These are phyloP conservation scores for Monilinia polystroma DNA, from an alignment of 2,329 filamentous ascomycete genomes.

Conservation along the genomic window DNA sequence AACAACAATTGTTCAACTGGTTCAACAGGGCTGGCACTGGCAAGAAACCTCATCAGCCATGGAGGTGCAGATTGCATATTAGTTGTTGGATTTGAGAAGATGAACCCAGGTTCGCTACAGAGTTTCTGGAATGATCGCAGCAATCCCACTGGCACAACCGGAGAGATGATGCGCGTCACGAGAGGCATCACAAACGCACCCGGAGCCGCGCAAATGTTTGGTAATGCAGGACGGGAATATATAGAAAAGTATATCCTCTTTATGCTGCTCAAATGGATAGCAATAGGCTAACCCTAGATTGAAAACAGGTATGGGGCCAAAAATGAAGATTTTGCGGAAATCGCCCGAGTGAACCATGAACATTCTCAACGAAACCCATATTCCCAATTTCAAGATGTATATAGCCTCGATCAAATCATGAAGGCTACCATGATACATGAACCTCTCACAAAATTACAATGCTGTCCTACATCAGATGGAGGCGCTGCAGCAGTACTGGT, in stretches of 20 bases:
- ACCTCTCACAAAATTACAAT: conserved; percentile 96
- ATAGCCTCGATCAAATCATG: conserved; percentile 80
- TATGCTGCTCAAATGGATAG: neutral
- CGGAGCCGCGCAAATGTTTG: conserved; percentile 89
- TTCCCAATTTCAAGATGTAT: conserved; percentile 94
- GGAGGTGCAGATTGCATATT: conserved; percentile 85
- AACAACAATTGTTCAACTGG: conserved; percentile 99
- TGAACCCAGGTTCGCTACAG: conserved; percentile 87
- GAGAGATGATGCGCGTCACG: conserved; percentile 78
- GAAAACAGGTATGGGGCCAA: conserved; percentile 59
- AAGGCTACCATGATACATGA: conserved; percentile 74
- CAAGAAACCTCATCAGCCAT: conserved; percentile 71
- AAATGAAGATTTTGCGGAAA: conserved; percentile 87
- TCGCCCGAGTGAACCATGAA: conserved; percentile 86
- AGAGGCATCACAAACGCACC: conserved; percentile 79
- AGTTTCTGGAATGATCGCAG: conserved; percentile 80
- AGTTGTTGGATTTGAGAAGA: conserved; percentile 97
- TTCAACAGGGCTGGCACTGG: conserved; percentile 86
- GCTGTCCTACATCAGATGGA: conserved; percentile 94
- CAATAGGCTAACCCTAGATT: neutral
- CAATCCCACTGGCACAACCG: conserved; percentile 72
- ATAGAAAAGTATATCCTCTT: conserved; percentile 72
- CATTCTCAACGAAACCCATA: conserved; percentile 94
- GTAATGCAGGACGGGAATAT: conserved; percentile 90
- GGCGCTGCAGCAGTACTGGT: conserved; percentile 86